phyloP scores from a whole-genome alignment of 2,329 filamentous ascomycete genomes.

The Fusarium sp. region DNA sequence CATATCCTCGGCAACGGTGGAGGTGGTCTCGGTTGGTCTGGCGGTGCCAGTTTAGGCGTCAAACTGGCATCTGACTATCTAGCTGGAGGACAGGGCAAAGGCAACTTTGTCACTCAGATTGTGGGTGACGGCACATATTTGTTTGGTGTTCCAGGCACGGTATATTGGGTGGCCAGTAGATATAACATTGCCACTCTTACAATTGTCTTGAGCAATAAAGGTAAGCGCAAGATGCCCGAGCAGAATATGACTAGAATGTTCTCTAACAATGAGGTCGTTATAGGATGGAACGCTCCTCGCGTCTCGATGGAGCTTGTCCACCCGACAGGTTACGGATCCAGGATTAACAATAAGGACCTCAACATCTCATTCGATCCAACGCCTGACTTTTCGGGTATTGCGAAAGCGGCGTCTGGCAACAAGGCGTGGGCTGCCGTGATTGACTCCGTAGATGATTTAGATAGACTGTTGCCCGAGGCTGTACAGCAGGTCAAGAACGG shows the following conservation, averaged over 20 bases:
- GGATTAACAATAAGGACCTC: slow-evolving; percentile 65
- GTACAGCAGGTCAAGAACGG: not conserved
- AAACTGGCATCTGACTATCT: slow-evolving; percentile 68
- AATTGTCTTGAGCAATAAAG: slow-evolving; percentile 62
- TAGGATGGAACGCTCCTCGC: slow-evolving; percentile 65
- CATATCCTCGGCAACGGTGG: slow-evolving; percentile 82
- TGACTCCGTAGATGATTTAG: not conserved
- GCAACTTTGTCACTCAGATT: slow-evolving; percentile 57
- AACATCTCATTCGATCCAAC: slow-evolving; percentile 68
- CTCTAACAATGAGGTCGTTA: not conserved
- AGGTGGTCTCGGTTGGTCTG: slow-evolving; percentile 80
- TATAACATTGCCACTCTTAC: slow-evolving; percentile 60
- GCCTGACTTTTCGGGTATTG: slow-evolving; percentile 67
- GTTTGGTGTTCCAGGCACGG: slow-evolving; percentile 59
- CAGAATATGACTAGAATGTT: rapidly evolving
- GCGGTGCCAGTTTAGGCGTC: slow-evolving; percentile 72
- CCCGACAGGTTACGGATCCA: slow-evolving; percentile 62
- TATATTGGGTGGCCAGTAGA: slow-evolving; percentile 59
- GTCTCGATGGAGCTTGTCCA: slow-evolving; percentile 65
- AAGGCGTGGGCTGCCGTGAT: not conserved
- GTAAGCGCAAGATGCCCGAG: not conserved
- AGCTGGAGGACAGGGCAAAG: slow-evolving; percentile 38
- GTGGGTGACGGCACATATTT: slow-evolving; percentile 62
- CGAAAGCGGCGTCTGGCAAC: slow-evolving; percentile 65
- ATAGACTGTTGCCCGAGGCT: not conserved